These are phyloP conservation scores for Pleurotus salmoneostramineus DNA, from an alignment of 768 basidiomycete species.

Conservation along the genomic window DNA sequence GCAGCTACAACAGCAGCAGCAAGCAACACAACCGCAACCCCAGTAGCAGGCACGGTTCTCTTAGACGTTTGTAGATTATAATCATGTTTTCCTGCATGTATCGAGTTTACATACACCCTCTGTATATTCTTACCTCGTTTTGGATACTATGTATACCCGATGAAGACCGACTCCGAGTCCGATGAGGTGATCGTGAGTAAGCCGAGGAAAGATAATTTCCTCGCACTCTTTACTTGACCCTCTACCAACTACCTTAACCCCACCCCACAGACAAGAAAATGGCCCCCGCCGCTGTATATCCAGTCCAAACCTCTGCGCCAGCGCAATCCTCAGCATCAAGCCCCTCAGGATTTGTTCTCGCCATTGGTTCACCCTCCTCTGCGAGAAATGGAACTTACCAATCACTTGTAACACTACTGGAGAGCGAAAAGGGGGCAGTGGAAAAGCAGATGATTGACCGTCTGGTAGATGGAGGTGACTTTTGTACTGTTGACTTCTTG, in stretches of 20 bases:
- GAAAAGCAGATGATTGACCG: conserved; percentile 84
- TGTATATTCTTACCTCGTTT: neutral
- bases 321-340: conserved; percentile 15
- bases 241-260: neutral
- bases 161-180: neutral
- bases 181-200: conserved; percentile 3
- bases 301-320: conserved; percentile 15
- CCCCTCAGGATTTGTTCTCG: conserved; percentile 53
- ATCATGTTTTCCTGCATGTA: neutral
- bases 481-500: conserved; percentile 3
- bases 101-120: neutral
- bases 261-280: conserved; percentile 26
- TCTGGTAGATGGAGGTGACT: conserved; percentile 73
- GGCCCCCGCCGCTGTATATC: conserved; percentile 59
- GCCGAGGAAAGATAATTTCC: neutral
- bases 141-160: conserved; percentile 1
- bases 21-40: conserved; percentile 23
- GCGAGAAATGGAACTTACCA: conserved; percentile 83
- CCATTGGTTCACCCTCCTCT: conserved; percentile 73
- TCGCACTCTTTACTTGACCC: neutral
- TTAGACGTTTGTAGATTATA: conserved; percentile 1
- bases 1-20: conserved; percentile 22
- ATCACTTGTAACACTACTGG: conserved; percentile 30
- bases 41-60: neutral
- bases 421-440: conserved; percentile 21